These are phyloP conservation scores for Echites panduratus DNA, from an alignment of 257 asterid species.

Conservation along the genomic window DNA sequence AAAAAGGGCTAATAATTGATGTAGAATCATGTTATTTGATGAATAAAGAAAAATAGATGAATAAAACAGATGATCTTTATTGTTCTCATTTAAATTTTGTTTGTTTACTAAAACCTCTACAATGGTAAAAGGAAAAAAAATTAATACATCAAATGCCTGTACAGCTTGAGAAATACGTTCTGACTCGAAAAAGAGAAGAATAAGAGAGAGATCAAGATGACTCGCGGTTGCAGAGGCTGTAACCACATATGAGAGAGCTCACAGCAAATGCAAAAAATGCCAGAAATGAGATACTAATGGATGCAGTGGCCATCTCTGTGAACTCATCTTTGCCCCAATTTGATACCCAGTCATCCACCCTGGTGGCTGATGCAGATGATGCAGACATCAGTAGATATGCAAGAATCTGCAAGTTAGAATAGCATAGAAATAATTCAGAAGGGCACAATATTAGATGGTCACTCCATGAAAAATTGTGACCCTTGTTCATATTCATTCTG, in stretches of 20 bases:
- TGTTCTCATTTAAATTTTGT: not conserved
- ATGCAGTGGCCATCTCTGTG: slow-evolving; percentile 73
- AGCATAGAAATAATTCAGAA: not conserved
- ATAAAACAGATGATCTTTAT: not conserved
- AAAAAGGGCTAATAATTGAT: too few relatives aligned
- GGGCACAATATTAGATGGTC: not conserved
- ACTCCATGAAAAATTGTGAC: not conserved
- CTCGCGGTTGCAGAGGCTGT: slow-evolving; percentile 51
- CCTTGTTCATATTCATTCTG: not conserved
- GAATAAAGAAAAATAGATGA: too few relatives aligned
- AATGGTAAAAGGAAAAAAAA: not conserved
- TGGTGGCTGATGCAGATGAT: slow-evolving; percentile 80
- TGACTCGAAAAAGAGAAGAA: too few relatives aligned
- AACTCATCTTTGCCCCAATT: slow-evolving; percentile 86
- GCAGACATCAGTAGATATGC: slow-evolving; percentile 88
- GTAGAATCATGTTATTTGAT: too few relatives aligned
- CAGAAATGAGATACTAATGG: slow-evolving; percentile 65
- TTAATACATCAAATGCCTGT: slow-evolving; percentile 12
- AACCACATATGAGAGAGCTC: slow-evolving; percentile 70
- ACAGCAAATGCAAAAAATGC: slow-evolving; percentile 68
- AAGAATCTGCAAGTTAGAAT: slow-evolving; percentile 41
- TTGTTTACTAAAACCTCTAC: slow-evolving; percentile 3
- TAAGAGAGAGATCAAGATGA: slow-evolving; percentile 23
- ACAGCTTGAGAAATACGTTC: slow-evolving; percentile 19
- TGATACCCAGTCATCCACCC: slow-evolving; percentile 76